These are phyloP conservation scores for Chytriomyces hyalinus DNA, from an alignment of 192 early-diverging fungal species.

Conservation along the genomic window DNA sequence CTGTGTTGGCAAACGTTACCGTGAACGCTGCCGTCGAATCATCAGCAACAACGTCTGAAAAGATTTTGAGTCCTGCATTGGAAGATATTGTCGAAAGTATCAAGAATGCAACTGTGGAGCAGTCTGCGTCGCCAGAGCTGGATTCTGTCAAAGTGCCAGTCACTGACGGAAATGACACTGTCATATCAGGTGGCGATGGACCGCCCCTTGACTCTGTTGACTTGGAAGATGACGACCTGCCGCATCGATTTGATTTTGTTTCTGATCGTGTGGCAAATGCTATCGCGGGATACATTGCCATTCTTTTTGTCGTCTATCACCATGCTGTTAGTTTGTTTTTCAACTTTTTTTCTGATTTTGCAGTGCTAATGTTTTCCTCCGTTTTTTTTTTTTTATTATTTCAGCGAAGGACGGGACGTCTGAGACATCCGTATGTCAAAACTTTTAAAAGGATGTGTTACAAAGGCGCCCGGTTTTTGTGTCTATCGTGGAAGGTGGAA, in stretches of 20 bases:
- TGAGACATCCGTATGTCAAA: constrained; percentile 53
- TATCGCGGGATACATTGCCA: constrained; percentile 64
- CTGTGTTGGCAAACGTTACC: not conserved
- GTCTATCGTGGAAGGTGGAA: constrained; percentile 55
- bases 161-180: not conserved
- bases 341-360: not conserved
- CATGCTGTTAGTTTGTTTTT: constrained; percentile 41
- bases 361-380: not conserved
- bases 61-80: not conserved
- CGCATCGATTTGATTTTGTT: constrained; percentile 23
- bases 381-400: constrained; percentile 18
- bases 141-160: constrained; percentile 4
- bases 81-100: not conserved
- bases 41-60: not conserved
- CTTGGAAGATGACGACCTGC: not conserved
- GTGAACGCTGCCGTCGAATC: not conserved
- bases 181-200: too few relatives aligned
- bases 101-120: constrained; percentile 34
- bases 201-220: not conserved
- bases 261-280: constrained; percentile 65
- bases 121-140: not conserved
- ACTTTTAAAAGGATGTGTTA: constrained; percentile 45
- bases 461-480: constrained; percentile 45
- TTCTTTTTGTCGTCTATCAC: constrained; percentile 51
- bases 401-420: constrained; percentile 36